These are phyloP conservation scores for Acacia concinna DNA, from an alignment of 331 rosid genomes.

Conservation along the genomic window DNA sequence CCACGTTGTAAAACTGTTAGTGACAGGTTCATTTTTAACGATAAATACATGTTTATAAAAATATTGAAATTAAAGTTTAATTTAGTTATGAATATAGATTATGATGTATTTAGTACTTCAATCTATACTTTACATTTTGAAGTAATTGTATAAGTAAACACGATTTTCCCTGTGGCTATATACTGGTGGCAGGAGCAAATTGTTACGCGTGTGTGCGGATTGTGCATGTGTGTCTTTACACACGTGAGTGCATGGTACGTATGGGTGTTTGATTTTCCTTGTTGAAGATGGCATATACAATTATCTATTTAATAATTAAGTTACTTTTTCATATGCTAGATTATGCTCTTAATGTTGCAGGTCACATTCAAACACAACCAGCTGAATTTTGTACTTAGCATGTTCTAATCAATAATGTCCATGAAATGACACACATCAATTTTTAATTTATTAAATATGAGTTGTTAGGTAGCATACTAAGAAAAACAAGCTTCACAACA, in stretches of 20 bases:
- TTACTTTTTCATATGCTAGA: background rate
- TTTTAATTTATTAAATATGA: background rate
- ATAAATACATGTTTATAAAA: background rate
- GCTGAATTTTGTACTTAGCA: background rate
- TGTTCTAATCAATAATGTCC: background rate
- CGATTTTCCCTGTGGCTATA: too few species aligned
- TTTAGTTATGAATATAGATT: background rate
- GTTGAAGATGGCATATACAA: background rate
- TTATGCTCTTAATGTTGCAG: background rate
- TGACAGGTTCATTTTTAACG: background rate
- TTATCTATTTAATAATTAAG: background rate
- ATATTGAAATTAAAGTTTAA: background rate
- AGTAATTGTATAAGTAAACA: background rate
- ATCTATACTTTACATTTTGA: too few species aligned
- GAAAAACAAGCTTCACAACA: background rate
- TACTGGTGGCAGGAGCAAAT: too few species aligned
- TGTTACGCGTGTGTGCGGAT: background rate
- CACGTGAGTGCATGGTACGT: background rate
- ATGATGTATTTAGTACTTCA: background rate
- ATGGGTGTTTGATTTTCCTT: background rate
- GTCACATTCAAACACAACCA: background rate
- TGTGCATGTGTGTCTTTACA: background rate
- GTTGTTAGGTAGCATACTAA: background rate
- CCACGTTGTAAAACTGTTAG: background rate
- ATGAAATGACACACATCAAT: background rate